Percentiles rank a stretch among this genome's conserved stretches.
Conservation (phyloP, 2,329 filamentous ascomycete species). For the Sporothrix sp. region DNA sequence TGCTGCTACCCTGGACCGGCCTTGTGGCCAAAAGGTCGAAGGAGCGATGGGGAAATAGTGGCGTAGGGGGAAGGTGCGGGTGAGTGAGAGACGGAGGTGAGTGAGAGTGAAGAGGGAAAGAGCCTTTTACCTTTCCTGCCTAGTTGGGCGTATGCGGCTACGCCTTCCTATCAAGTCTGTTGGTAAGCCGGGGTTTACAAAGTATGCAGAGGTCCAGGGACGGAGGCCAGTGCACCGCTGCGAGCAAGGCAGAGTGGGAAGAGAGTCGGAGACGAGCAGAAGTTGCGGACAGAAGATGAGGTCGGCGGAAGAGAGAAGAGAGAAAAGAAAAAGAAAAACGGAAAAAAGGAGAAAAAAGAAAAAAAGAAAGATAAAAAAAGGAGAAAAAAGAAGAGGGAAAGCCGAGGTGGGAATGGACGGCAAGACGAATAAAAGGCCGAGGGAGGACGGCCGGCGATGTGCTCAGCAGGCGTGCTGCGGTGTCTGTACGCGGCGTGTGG, state of each 20-base stretch:
- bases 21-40: constrained; percentile 1
- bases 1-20: constrained; percentile 3
- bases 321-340: too few relatives aligned
- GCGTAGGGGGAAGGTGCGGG: not conserved
- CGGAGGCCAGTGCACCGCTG: not conserved
- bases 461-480: too few relatives aligned
- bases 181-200: not conserved
- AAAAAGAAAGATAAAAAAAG: not conserved
- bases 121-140: constrained; percentile 4
- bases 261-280: too few relatives aligned
- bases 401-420: not conserved
- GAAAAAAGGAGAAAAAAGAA: not conserved
- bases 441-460: too few relatives aligned
- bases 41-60: not conserved
- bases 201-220: not conserved
- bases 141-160: constrained; percentile 5
- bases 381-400: not conserved
- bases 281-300: too few relatives aligned
- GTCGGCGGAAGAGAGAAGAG: too few relatives aligned
- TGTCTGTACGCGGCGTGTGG: too few relatives aligned
- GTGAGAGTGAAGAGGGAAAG: not conserved
- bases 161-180: not conserved
- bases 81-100: not conserved
- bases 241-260: not conserved
- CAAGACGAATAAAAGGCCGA: not conserved